Conservation (phyloP, 2,329 filamentous ascomycete genomes). For the Chrysosporium queenslandicum region DNA sequence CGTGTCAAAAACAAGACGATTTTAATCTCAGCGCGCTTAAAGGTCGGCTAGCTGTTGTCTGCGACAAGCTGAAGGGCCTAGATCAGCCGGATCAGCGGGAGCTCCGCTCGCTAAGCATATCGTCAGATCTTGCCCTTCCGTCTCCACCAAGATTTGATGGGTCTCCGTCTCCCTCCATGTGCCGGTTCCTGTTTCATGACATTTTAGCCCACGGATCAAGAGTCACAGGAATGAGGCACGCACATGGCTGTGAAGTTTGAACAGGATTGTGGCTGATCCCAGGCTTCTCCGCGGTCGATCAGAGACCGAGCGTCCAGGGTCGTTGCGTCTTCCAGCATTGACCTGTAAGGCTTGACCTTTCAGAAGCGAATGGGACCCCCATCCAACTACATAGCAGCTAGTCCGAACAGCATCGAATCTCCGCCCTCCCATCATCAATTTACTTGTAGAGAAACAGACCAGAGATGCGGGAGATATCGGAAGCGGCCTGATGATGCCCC, state of each 20-base stretch:
- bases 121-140: not conserved
- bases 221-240: not conserved
- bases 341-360: no score
- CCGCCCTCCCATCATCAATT: not conserved
- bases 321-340: no score
- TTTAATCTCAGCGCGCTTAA: slow-evolving; percentile 9
- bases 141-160: not conserved
- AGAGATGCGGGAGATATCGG: not conserved
- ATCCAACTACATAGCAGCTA: no score
- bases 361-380: no score
- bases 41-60: slow-evolving; percentile 5
- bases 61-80: slow-evolving; percentile 5
- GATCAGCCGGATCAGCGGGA: slow-evolving; percentile 9
- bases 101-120: slow-evolving; percentile 1
- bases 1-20: not conserved
- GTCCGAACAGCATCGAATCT: no score
- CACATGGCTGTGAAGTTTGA: not conserved
- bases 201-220: no score
- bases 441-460: not conserved
- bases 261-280: not conserved
- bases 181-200: not conserved
- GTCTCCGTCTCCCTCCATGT: not conserved
- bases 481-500: not conserved
- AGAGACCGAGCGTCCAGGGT: no score
- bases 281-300: no score